Base-by-base conservation (phyloP, 1,139 yeast genomes). In the Taiozyma sp. region DNA sequence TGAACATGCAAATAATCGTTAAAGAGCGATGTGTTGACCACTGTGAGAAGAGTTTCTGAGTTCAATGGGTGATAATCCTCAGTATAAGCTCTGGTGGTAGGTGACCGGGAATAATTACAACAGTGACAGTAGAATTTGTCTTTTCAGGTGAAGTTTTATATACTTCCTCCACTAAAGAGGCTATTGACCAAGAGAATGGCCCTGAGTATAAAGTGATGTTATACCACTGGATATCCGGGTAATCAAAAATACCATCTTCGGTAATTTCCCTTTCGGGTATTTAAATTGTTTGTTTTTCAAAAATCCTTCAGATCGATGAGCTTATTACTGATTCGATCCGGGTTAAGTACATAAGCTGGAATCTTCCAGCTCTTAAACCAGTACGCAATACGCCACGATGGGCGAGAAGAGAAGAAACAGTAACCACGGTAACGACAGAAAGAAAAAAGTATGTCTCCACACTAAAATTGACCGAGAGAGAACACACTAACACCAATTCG, bases 401-500 rank as follows among this genome's bases (percentile, higher is more conserved):
- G 41, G 41, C 19, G 41, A 37, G 24, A 37, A 37, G 7, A 37
- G 41, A 21, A 37, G n/a, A 19, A 37, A 5, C 24, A 37, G 10
- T 5, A 37, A 10, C 7, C 41, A 37, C 3, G 41, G 24, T 11
- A 19, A 37, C 19, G 41, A 37, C 14, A 37, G 24, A 37, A 37
- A 37, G 41, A 37, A 37, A 19, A 37, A 37, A 19, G 41, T 37
- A 14, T 10, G 41, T 37, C 4, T 10, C 8, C 22, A 37, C 24
- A 13, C n/a, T 11, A 19, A 32, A 13, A 9, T 6, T 37, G 41
- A 19, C 14, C 22, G 6, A 16, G 3, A 16, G 6, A 2, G 4
- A 37, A 19, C 19, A 13, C 16, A 37, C 41, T 37, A 19, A 37
- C 26, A 10, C 6, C 13, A 19, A n/a, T 13, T 11, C 28, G 61